phyloP scores from a whole-genome alignment of 257 asterid genomes.

The Cruciata laevipes region DNA sequence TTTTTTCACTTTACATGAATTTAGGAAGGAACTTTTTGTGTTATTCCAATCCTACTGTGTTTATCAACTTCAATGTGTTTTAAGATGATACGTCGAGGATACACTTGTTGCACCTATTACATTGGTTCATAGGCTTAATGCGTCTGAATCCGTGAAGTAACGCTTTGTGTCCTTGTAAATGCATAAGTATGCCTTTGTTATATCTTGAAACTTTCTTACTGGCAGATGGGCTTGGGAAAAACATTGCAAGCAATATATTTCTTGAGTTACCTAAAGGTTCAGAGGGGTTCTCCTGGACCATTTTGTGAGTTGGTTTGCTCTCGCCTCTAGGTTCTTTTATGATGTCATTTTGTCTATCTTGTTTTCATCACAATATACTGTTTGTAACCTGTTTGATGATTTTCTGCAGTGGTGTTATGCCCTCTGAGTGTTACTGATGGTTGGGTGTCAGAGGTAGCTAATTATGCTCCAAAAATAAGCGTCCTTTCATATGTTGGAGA shows the following conservation, averaged over 20 bases:
- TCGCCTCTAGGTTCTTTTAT: not conserved
- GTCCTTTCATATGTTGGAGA: slow-evolving; percentile 81
- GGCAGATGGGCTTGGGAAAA: slow-evolving; percentile 94
- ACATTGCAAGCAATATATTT: slow-evolving; percentile 87
- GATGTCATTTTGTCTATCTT: slow-evolving; percentile 4
- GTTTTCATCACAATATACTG: slow-evolving; percentile 6
- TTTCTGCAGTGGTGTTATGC: slow-evolving; percentile 79
- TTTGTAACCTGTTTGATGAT: slow-evolving; percentile 10
- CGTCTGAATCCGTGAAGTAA: not conserved
- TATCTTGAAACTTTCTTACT: slow-evolving; percentile 15
- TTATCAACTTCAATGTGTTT: not conserved
- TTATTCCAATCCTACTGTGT: not conserved
- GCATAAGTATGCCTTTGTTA: not conserved
- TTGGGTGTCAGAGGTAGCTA: slow-evolving; percentile 80
- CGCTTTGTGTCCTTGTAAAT: not conserved
- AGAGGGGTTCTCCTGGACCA: slow-evolving; percentile 61
- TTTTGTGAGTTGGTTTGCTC: slow-evolving; percentile 53
- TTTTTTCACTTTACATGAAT: not conserved
- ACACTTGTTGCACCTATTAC: not conserved
- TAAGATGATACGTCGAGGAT: not conserved
- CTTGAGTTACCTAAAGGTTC: slow-evolving; percentile 72
- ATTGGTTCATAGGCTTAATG: not conserved
- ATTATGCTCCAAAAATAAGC: slow-evolving; percentile 60
- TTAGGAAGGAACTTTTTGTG: not conserved
- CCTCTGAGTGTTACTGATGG: slow-evolving; percentile 88